Evolutionary conservation across 495 filamentous ascomycete genomes (phyloP).

Genomic region (Pyrenopolyporus hunteri): DNA sequence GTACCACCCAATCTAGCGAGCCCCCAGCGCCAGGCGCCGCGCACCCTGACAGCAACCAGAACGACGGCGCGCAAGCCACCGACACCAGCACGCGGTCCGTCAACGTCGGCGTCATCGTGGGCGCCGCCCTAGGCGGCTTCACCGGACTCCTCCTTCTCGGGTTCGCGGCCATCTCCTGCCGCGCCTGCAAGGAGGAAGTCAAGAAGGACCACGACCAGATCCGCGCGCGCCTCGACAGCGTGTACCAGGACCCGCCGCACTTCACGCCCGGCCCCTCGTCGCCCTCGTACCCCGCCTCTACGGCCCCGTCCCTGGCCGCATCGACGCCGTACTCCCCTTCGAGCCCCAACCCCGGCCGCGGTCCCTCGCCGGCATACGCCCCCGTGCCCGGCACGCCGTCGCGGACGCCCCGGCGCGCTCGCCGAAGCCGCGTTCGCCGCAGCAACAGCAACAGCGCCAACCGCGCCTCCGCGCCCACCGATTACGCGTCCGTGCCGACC

Average conservation of each 20-base stretch:
- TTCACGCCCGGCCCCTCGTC: not conserved
- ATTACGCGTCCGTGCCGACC: too few species aligned
- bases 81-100: not conserved
- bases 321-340: not conserved
- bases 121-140: constrained; percentile 40
- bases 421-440: not conserved
- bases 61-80: not conserved
- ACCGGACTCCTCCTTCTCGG: constrained; percentile 22
- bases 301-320: not conserved
- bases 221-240: not conserved
- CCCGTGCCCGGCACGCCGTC: not conserved
- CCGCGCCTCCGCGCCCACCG: too few species aligned
- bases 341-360: not conserved
- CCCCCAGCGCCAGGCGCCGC: not conserved
- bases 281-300: not conserved
- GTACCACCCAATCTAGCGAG: too few species aligned
- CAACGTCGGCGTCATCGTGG: constrained; percentile 34
- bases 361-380: too few species aligned
- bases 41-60: not conserved
- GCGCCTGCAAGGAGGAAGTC: not conserved
- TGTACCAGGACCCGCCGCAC: not conserved
- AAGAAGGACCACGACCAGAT: not conserved
- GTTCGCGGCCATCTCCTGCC: not conserved
- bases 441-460: not conserved
- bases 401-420: too few species aligned